Base-by-base conservation (phyloP, 2,329 filamentous ascomycete species). In the Nannizziopsis arthrosporioides region DNA sequence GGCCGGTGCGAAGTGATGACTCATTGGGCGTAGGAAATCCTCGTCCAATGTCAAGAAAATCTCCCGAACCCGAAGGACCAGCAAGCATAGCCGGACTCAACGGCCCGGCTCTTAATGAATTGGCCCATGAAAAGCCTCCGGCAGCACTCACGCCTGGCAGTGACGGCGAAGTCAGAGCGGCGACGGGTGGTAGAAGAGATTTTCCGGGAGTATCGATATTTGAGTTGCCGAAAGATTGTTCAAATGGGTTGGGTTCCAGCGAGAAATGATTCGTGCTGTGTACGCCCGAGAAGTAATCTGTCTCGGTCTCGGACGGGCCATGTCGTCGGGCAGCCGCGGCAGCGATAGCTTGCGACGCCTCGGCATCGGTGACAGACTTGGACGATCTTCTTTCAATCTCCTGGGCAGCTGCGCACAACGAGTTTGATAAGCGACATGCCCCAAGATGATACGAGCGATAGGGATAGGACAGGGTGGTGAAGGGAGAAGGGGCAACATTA, bases 31-130 rank as follows among this genome's bases (percentile, higher is more conserved):
- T 96, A 3, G 88, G 86, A 61, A 94, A 94, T 47, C 85, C 85
- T 57, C 87, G 81, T 55, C 85, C 80, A 54, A 94, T 73, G 59
- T 94, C 87, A 63, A 95, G 94, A 69, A 95, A 96, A 63, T 95
- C 88, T 64, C 78, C 84, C 48, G 83, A 59, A 39, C 71, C 73
- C 17, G 78, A 74, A 36, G 79, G 92, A 18, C 88, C 92, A 41
- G 88, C 86, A 48, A 98, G 81, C 89, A 98, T 96, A 54, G 90
- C 92, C 70, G 92, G 92, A 67, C 92, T 96, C 56, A 98, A 69
- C 37, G 92, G 92, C 57, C 92, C 92, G 52, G 88, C 89, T 55
- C 92, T 82, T 60, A 98, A 73, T 40, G 88, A 94, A 58, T 88
- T 82, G 55, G 79, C 78, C 88, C 89, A 95, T 66, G 84, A 81